phyloP scores from a whole-genome alignment of 176 grass and related monocot species.

The Chloris gayana region DNA sequence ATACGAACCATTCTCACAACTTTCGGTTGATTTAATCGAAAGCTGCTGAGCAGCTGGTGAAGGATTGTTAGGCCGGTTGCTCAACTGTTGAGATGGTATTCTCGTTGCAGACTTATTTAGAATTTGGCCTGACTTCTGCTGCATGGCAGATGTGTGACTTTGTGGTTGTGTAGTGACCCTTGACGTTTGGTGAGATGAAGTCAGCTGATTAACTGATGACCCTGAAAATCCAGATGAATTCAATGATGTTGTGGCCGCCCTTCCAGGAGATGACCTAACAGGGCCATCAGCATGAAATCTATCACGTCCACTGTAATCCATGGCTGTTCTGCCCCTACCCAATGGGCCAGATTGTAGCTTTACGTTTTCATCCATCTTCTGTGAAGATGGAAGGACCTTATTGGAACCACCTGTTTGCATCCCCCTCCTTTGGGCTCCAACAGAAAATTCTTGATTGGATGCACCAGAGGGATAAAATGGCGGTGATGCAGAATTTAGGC shows the following conservation, averaged over 20 bases:
- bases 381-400: constrained; percentile 57
- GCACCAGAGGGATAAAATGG: constrained; percentile 90
- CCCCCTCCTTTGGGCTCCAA: constrained; percentile 51
- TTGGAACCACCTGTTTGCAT: constrained; percentile 54
- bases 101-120: constrained; percentile 44
- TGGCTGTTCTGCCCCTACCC: constrained; percentile 46
- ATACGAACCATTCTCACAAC: constrained; percentile 54
- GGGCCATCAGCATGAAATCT: constrained; percentile 54
- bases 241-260: constrained; percentile 15
- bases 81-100: constrained; percentile 50
- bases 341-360: constrained; percentile 54
- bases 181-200: constrained; percentile 49
- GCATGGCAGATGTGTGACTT: constrained; percentile 48
- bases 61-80: constrained; percentile 45
- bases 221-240: constrained; percentile 50
- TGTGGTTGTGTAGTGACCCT: constrained; percentile 56
- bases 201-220: constrained; percentile 42
- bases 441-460: constrained; percentile 48
- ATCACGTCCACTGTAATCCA: constrained; percentile 54
- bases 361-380: constrained; percentile 49
- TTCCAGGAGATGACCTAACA: constrained; percentile 45
- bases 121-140: constrained; percentile 57
- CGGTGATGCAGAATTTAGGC: constrained; percentile 86
- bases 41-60: constrained; percentile 45
- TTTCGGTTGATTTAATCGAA: constrained; percentile 54